phyloP scores from a whole-genome alignment of 208 protist species.

The Dictyostelium gargantuum region DNA sequence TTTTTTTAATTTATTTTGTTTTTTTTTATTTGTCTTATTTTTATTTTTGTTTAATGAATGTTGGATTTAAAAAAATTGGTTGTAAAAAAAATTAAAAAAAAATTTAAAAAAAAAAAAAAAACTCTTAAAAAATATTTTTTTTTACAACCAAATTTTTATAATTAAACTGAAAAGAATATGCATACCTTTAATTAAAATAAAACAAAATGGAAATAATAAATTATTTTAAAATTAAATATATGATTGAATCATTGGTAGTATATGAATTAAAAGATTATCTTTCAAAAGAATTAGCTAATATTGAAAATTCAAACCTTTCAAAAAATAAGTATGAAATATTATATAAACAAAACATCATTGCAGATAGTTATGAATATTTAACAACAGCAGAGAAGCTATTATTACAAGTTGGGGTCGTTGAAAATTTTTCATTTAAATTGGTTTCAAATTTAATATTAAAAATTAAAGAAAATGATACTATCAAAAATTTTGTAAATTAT shows the following conservation, averaged over 20 bases:
- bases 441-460: not conserved
- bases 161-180: too few species aligned
- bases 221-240: not conserved
- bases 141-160: too few species aligned
- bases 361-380: not conserved
- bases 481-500: not conserved
- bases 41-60: too few species aligned
- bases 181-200: too few species aligned
- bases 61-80: too few species aligned
- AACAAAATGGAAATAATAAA: not conserved
- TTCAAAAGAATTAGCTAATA: not conserved
- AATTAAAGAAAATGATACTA: not conserved
- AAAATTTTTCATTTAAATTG: not conserved
- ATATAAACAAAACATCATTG: not conserved
- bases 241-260: not conserved
- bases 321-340: not conserved
- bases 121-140: too few species aligned
- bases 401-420: not conserved
- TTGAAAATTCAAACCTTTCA: not conserved
- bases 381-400: not conserved
- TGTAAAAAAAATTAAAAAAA: too few species aligned
- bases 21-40: too few species aligned
- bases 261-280: not conserved
- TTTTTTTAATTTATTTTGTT: too few species aligned
- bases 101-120: too few species aligned